Base-by-base conservation (phyloP, 176 grass and related monocot species). In the Eleusine coracana region DNA sequence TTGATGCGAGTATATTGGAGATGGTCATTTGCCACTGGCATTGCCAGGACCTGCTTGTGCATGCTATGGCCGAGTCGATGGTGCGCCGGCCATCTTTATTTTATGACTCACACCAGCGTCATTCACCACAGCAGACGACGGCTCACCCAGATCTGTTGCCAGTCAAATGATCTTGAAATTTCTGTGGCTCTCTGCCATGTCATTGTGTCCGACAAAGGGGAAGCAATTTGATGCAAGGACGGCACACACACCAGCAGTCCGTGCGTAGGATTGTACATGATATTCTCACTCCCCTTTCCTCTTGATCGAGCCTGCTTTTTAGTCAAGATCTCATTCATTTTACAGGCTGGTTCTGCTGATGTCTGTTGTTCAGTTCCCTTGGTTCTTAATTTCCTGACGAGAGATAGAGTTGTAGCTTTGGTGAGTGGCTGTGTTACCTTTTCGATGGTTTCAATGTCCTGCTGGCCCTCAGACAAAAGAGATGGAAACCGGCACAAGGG, bases 51-150 rank as follows among this genome's bases (percentile, higher is more conserved):
- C 11, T 21, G 65, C 40, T 13, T 18, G 51, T 46, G 44, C 44
- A 0, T 63, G 75, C 34, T 66, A 6, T 16, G 3, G 48, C 3
- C 50, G 13, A 67, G 21, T 70, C 23, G 44, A 71, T 20, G n/a
- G 28, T 67, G 78, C 62, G 44, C 44, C 7, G 54, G 9, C 52
- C 73, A 9, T 66, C 87, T 84, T 34, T 34, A 34, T 34, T 34
- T 80, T 84, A 18, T 88, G 87, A 89, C 51, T 89, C 76, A 89
- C 13, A 69, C 41, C 61, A 5, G 21, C 2, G 87, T 88, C 81
- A 88, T 88, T 50, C 40, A 29, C 46, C 74, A 83, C 49, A 52
- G 9, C 54, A 31, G 28, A 44, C 25, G 45, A 36, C 13, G 38
- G 41, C 46, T 16, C 52, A 36, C 20, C 21, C n/a, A 10, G 44